Evolutionary conservation across 148 eudicot species (phyloP).

Genomic region (Heliosperma pusillum): DNA sequence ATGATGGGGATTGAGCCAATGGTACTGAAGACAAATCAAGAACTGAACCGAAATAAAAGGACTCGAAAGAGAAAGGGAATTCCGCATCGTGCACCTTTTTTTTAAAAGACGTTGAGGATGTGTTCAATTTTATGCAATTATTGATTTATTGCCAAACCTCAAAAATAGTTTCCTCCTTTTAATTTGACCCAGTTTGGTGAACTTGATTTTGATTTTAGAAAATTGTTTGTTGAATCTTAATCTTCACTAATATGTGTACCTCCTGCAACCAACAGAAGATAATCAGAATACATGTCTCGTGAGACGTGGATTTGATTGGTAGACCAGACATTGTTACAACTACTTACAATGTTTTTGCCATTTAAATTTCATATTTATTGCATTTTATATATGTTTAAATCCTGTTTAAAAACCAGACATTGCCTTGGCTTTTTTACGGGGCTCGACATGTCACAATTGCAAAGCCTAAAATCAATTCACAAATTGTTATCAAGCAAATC

Average conservation of each 20-base stretch:
- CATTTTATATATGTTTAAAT: no score
- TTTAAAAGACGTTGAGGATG: neutral
- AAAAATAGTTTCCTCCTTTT: neutral
- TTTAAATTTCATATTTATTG: no score
- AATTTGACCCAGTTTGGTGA: neutral
- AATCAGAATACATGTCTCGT: no score
- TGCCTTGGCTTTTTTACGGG: no score
- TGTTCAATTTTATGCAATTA: neutral
- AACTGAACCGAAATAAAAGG: neutral
- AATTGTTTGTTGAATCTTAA: neutral
- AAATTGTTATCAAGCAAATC: no score
- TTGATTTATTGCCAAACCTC: neutral
- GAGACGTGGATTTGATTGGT: no score
- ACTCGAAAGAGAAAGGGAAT: constrained; percentile 44
- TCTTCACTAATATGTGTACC: neutral
- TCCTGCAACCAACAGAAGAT: no score
- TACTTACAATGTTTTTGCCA: no score
- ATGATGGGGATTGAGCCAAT: neutral
- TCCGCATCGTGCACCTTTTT: constrained; percentile 40
- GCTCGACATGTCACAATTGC: no score
- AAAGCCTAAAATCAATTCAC: no score
- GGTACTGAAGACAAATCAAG: neutral
- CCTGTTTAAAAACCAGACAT: no score
- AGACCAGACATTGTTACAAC: no score
- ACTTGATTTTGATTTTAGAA: neutral